phyloP scores from a whole-genome alignment of 1,284 basidiomycete genomes.

The Ceratobasidium sp. region DNA sequence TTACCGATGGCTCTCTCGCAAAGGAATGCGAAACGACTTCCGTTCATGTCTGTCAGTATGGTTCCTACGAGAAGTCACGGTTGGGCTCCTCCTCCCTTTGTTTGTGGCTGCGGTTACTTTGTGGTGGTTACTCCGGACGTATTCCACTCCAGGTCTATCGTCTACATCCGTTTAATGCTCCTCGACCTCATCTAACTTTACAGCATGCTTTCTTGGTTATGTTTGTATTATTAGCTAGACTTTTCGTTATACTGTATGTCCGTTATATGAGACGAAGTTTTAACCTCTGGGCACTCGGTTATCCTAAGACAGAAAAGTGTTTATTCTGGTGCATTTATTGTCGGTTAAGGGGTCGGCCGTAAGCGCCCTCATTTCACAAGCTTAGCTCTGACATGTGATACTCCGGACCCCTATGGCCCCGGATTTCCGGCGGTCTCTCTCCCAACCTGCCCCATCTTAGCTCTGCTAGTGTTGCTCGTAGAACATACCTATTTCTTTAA shows the following conservation, averaged over 20 bases:
- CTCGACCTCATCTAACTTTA: background rate
- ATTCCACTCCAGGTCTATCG: background rate
- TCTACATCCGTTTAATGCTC: background rate
- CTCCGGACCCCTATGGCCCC: background rate
- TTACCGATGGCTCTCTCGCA: constrained; percentile 23
- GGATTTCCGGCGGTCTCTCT: constrained; percentile 5
- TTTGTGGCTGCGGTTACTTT: constrained; percentile 4
- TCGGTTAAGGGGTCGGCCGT: no score
- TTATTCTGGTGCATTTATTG: no score
- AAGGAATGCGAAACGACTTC: constrained; percentile 32
- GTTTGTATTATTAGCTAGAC: constrained; percentile 33
- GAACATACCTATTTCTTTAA: background rate
- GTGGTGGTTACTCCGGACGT: constrained; percentile 17
- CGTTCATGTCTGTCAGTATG: constrained; percentile 33
- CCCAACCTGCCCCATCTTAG: background rate
- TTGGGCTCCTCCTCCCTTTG: constrained; percentile 19
- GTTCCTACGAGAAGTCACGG: constrained; percentile 28
- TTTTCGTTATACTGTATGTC: constrained; percentile 15
- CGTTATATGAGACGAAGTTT: no score
- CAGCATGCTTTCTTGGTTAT: constrained; percentile 30
- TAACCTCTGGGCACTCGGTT: no score
- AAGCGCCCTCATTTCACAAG: constrained; percentile 6
- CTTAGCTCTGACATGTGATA: constrained; percentile 18
- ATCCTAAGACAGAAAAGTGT: no score
- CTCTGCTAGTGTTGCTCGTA: background rate